phyloP scores from a whole-genome alignment of 768 basidiomycete genomes.

The Suillus tomentosus region DNA sequence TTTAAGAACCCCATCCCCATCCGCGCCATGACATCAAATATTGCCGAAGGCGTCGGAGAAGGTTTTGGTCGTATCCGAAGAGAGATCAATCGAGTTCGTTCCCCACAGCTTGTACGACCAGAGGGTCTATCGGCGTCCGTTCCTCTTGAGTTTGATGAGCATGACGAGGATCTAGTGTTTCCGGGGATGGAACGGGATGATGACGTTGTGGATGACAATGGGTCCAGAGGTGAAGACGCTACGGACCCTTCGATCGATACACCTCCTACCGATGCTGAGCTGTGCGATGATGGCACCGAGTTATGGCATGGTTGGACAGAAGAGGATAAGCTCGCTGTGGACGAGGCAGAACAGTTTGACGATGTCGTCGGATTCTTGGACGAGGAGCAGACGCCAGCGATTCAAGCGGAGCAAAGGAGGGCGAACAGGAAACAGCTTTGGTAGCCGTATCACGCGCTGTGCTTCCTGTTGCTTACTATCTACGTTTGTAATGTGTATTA shows the following conservation, averaged over 20 bases:
- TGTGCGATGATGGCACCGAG: constrained; percentile 20
- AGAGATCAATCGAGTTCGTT: constrained; percentile 55
- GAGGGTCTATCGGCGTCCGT: constrained; percentile 32
- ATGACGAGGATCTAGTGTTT: constrained; percentile 60
- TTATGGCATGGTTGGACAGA: constrained; percentile 26
- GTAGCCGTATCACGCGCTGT: constrained; percentile 3
- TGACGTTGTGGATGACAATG: constrained; percentile 23
- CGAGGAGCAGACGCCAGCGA: constrained; percentile 31
- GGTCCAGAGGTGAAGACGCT: constrained; percentile 29
- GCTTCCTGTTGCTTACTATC: not conserved
- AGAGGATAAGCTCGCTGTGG: constrained; percentile 32
- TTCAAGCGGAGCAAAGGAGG: constrained; percentile 18
- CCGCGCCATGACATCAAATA: constrained; percentile 48
- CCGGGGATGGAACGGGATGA: constrained; percentile 24
- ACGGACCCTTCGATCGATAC: constrained; percentile 39
- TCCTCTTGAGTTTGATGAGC: constrained; percentile 62
- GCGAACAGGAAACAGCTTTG: constrained; percentile 13
- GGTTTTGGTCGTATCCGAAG: constrained; percentile 59
- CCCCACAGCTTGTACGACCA: constrained; percentile 38
- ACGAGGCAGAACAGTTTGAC: constrained; percentile 35
- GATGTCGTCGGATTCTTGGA: constrained; percentile 37
- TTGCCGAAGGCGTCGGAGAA: constrained; percentile 59
- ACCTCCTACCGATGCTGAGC: constrained; percentile 33
- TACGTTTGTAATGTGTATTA: constrained; percentile 9
- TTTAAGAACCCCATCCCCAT: constrained; percentile 57